phyloP scores from a whole-genome alignment of 2,329 filamentous ascomycete genomes.

The Xylaria sp. region DNA sequence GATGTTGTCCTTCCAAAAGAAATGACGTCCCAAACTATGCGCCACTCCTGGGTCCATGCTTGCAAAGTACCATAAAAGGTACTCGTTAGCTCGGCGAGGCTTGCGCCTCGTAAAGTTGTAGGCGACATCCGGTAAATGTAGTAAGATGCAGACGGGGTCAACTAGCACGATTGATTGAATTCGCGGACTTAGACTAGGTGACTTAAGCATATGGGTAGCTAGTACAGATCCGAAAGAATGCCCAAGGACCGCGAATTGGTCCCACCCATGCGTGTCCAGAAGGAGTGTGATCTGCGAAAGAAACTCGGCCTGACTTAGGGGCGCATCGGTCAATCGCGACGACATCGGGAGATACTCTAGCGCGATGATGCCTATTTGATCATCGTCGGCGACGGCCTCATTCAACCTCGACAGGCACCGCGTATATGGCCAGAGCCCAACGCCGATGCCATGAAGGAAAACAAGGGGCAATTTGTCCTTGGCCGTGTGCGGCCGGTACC shows the following conservation, averaged over 20 bases:
- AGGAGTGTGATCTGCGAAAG: slow-evolving; percentile 61
- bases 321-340: slow-evolving; percentile 62
- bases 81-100: slow-evolving; percentile 67
- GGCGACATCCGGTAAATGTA: slow-evolving; percentile 72
- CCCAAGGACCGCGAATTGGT: slow-evolving; percentile 63
- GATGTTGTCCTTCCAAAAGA: slow-evolving; percentile 75
- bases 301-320: slow-evolving; percentile 58
- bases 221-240: slow-evolving; percentile 71
- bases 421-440: slow-evolving; percentile 69
- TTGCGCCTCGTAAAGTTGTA: slow-evolving; percentile 69
- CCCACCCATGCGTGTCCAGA: slow-evolving; percentile 61
- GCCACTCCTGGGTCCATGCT: slow-evolving; percentile 70
- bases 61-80: slow-evolving; percentile 73
- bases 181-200: slow-evolving; percentile 53
- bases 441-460: slow-evolving; percentile 74
- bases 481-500: slow-evolving; percentile 67
- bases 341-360: slow-evolving; percentile 71
- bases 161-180: slow-evolving; percentile 56
- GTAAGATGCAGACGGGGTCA: slow-evolving; percentile 69
- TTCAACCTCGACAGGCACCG: slow-evolving; percentile 61
- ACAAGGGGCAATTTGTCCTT: slow-evolving; percentile 62
- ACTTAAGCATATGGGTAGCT: slow-evolving; percentile 65
- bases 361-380: slow-evolving; percentile 66
- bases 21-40: slow-evolving; percentile 66
- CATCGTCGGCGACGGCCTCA: slow-evolving; percentile 41